Conservation (phyloP, 441 rosid species). For the Geranium incanum region DNA sequence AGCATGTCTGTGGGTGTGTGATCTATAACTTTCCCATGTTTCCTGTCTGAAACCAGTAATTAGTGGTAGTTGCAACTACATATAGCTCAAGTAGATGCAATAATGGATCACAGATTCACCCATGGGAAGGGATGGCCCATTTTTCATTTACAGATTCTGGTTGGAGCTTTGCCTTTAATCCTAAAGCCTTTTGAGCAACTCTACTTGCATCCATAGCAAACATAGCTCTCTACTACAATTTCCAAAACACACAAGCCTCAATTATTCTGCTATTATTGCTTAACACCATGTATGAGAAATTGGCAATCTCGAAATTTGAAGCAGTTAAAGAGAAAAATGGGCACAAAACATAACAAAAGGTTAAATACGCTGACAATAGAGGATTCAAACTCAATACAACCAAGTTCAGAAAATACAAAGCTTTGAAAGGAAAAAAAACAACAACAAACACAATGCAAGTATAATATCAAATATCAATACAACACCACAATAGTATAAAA, state of each 20-base stretch:
- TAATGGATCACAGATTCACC: not conserved
- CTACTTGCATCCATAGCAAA: too few species aligned
- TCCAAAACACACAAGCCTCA: too few species aligned
- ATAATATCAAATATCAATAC: not conserved
- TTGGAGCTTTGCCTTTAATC: too few species aligned
- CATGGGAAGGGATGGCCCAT: not conserved
- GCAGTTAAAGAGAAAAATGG: not conserved
- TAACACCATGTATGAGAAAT: too few species aligned
- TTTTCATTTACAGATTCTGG: too few species aligned
- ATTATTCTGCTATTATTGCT: too few species aligned
- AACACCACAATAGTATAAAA: not conserved
- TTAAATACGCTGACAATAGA: not conserved
- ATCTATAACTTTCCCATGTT: not conserved
- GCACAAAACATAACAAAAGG: not conserved
- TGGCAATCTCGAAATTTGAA: too few species aligned
- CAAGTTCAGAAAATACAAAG: not conserved
- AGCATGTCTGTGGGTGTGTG: not conserved
- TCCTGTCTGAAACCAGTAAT: not conserved
- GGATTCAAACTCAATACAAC: not conserved
- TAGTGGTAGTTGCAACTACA: conserved; percentile 2
- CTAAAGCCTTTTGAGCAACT: too few species aligned
- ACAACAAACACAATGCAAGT: not conserved
- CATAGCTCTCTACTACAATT: too few species aligned
- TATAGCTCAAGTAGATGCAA: not conserved
- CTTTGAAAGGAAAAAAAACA: not conserved